These are phyloP conservation scores for Neonothopanus nambi DNA, from an alignment of 1,284 basidiomycete species.

Conservation along the genomic window DNA sequence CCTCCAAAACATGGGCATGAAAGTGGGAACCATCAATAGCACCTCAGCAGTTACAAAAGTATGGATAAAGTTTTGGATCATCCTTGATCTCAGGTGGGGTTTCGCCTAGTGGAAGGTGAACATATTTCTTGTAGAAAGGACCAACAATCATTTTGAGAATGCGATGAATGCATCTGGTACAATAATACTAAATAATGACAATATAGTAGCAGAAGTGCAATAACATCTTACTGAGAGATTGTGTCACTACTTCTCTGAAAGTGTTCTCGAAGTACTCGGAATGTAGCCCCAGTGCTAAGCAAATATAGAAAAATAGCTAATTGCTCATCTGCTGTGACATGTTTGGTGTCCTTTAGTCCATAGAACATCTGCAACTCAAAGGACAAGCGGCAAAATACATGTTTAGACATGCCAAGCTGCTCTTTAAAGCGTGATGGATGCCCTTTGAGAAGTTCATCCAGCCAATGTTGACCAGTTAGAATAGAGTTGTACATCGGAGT, in stretches of 20 bases:
- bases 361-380: background rate
- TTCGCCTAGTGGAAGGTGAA: background rate
- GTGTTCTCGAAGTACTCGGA: conserved; percentile 11
- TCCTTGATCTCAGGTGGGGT: background rate
- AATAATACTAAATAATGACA: too few species aligned
- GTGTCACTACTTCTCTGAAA: conserved; percentile 17
- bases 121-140: conserved; percentile 10
- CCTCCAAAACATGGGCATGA: background rate
- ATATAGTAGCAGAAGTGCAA: background rate
- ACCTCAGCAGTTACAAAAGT: conserved; percentile 4
- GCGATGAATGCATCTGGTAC: conserved; percentile 4
- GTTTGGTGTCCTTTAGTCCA: background rate
- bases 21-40: conserved; percentile 13
- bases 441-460: conserved; percentile 3
- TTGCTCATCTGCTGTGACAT: conserved; percentile 7
- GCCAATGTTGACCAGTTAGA: background rate
- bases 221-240: conserved; percentile 7
- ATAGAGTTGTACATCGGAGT: background rate
- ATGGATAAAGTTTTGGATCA: conserved; percentile 7
- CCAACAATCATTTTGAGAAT: conserved; percentile 2
- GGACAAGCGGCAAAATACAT: background rate
- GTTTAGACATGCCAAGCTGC: background rate
- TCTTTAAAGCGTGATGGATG: background rate
- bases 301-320: conserved; percentile 7
- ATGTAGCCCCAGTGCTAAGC: background rate